Conservation (phyloP, 345 rosid species). For the Salix koriyanagi region DNA sequence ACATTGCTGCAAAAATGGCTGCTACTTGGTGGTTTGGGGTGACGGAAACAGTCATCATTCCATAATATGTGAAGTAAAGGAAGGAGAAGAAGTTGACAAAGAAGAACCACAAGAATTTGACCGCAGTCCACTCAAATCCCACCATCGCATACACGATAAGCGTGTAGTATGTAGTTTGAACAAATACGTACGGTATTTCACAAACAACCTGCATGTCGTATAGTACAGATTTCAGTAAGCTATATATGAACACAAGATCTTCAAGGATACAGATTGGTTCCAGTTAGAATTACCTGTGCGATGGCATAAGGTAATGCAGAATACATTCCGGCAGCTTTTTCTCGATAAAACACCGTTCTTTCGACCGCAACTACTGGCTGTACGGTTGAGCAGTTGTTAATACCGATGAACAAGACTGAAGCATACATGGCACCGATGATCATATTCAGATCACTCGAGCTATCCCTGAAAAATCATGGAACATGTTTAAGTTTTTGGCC, state of each 20-base stretch:
- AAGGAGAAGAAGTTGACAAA: conserved; percentile 75
- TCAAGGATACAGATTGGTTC: background rate
- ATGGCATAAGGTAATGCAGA: conserved; percentile 51
- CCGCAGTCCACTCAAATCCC: conserved; percentile 63
- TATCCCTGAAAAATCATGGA: conserved; percentile 21
- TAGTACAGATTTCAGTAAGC: background rate
- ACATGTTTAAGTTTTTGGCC: background rate
- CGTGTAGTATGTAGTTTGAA: conserved; percentile 58
- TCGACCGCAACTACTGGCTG: conserved; percentile 51
- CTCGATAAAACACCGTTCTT: conserved; percentile 59
- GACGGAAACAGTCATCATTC: conserved; percentile 89
- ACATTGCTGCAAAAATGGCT: conserved; percentile 65
- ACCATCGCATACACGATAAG: conserved; percentile 75
- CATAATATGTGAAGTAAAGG: conserved; percentile 92
- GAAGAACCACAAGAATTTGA: conserved; percentile 84
- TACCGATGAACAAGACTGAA: conserved; percentile 43
- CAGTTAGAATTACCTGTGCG: conserved; percentile 44
- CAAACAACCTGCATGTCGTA: conserved; percentile 52
- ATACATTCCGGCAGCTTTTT: conserved; percentile 60
- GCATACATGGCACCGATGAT: conserved; percentile 50
- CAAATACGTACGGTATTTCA: conserved; percentile 64
- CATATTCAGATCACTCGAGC: conserved; percentile 35
- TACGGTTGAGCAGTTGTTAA: conserved; percentile 42
- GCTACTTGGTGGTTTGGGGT: conserved; percentile 87
- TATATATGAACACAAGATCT: background rate